These are phyloP conservation scores for Phytophthora megakarya DNA, from an alignment of 352 stramenopile species.

Conservation along the genomic window DNA sequence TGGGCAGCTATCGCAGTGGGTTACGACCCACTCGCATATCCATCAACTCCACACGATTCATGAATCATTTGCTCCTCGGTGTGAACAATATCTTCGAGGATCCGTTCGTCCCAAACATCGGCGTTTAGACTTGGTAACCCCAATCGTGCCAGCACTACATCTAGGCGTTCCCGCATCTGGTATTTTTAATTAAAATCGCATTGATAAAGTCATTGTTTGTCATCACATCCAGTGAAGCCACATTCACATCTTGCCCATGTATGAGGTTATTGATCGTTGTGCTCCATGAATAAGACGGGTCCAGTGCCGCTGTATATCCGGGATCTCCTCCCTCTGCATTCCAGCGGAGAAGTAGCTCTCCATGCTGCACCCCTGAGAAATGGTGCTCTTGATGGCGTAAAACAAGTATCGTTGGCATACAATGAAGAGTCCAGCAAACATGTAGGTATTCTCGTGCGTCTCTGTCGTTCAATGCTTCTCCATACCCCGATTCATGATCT, in stretches of 20 bases:
- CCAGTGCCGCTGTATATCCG: background rate
- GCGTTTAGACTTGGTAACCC: background rate
- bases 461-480: background rate
- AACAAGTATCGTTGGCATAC: constrained; percentile 1
- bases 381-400: constrained; percentile 1
- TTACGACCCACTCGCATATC: background rate
- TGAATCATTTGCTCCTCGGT: background rate
- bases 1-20: background rate
- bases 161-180: background rate
- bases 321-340: constrained; percentile 4
- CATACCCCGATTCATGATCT: constrained; percentile 5
- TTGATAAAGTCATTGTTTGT: background rate
- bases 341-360: constrained; percentile 4
- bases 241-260: background rate
- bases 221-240: background rate
- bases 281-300: background rate
- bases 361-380: constrained; percentile 7
- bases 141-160: background rate
- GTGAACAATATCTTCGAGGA: background rate
- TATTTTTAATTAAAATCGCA: background rate
- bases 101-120: background rate
- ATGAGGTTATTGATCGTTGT: background rate
- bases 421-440: background rate
- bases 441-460: background rate
- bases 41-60: background rate